Evolutionary conservation across 2,329 filamentous ascomycete genomes (phyloP).

Genomic region (Cylindrodendrum hubeiense): DNA sequence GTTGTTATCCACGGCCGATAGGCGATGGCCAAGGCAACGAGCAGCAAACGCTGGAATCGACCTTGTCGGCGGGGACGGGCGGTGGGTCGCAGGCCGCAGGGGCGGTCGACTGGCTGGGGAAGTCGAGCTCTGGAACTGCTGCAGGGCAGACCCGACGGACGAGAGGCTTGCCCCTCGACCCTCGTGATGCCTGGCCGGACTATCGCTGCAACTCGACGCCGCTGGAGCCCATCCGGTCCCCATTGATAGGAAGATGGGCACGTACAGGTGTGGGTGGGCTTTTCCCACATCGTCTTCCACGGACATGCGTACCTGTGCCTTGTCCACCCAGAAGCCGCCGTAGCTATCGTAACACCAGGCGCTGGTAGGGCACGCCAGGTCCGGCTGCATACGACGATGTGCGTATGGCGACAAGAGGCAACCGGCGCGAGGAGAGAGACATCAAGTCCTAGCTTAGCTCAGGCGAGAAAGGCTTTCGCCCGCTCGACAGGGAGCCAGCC

Average conservation of each 20-base stretch:
- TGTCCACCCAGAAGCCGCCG: neutral
- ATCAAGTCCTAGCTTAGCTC: conserved; percentile 25
- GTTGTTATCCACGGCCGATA: conserved; percentile 19
- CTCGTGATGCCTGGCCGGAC: conserved; percentile 23
- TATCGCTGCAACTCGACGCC: conserved; percentile 18
- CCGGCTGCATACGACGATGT: neutral
- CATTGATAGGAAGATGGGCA: conserved; percentile 13
- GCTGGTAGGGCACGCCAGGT: conserved; percentile 6
- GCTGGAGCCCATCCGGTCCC: neutral
- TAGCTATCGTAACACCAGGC: conserved; percentile 16
- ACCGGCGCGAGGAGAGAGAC: conserved; percentile 12
- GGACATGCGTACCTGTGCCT: conserved; percentile 14
- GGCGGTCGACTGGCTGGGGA: conserved; percentile 13
- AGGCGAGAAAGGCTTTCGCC: neutral
- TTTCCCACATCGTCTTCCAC: conserved; percentile 1
- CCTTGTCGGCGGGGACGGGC: neutral
- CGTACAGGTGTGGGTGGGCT: conserved; percentile 21
- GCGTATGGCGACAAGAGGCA: neutral
- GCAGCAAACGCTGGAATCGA: neutral
- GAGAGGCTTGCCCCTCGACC: conserved; percentile 7
- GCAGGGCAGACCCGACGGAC: conserved; percentile 1
- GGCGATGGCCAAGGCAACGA: conserved; percentile 23
- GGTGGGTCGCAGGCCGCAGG: conserved; percentile 12
- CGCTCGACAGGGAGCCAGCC: neutral
- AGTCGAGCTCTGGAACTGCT: conserved; percentile 28